phyloP scores from a whole-genome alignment of 495 filamentous ascomycete species.

The Penicillium roqueforti region DNA sequence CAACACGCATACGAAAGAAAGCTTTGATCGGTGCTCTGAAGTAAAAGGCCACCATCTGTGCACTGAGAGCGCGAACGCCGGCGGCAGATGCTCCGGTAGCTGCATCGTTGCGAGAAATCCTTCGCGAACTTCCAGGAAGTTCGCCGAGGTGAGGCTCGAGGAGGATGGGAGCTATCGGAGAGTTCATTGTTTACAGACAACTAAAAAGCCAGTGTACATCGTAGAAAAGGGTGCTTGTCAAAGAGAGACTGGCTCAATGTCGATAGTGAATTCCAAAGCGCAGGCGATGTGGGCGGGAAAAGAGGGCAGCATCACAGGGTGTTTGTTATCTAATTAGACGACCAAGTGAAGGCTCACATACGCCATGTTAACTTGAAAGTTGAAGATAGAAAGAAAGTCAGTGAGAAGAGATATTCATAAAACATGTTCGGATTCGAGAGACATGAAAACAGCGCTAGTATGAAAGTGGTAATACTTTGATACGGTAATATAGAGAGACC shows the following conservation, averaged over 20 bases:
- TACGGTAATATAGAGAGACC: conserved; percentile 16
- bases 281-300: background rate
- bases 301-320: conserved; percentile 1
- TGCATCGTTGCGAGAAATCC: conserved; percentile 59
- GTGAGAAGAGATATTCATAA: background rate
- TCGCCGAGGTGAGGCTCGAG: conserved; percentile 21
- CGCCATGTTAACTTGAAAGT: background rate
- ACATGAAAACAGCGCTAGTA: conserved; percentile 12
- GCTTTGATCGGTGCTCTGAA: conserved; percentile 85
- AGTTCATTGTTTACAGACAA: conserved; percentile 3
- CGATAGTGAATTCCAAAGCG: background rate
- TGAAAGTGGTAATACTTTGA: conserved; percentile 22
- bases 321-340: background rate
- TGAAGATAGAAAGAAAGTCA: background rate
- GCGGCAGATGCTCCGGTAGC: conserved; percentile 74
- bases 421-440: background rate
- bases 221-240: background rate
- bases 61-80: conserved; percentile 70
- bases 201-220: background rate
- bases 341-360: background rate
- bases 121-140: conserved; percentile 17
- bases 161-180: conserved; percentile 18
- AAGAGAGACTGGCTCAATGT: background rate
- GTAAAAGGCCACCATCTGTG: conserved; percentile 79
- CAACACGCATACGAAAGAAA: conserved; percentile 83